Evolutionary conservation across 352 stramenopile species (phyloP).

Genomic region (Phytophthora litchii): DNA sequence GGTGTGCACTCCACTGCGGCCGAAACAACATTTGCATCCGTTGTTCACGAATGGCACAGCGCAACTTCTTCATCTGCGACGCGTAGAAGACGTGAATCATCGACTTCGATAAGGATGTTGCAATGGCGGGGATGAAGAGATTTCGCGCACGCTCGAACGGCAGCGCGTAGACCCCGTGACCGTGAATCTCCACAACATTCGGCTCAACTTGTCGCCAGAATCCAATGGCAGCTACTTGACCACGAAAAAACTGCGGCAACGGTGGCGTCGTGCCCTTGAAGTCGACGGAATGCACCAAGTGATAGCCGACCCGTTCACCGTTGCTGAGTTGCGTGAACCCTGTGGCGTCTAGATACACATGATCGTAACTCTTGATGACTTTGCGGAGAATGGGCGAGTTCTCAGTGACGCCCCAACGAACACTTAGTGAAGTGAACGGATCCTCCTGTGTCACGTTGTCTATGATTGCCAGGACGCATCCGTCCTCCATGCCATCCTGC

Average conservation of each 20-base stretch:
- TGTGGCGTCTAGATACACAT: slow-evolving; percentile 40
- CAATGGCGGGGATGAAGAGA: slow-evolving; percentile 30
- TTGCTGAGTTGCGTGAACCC: slow-evolving; percentile 29
- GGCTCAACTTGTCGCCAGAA: slow-evolving; percentile 31
- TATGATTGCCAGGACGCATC: slow-evolving; percentile 35
- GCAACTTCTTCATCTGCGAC: slow-evolving; percentile 29
- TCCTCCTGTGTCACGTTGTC: slow-evolving; percentile 26
- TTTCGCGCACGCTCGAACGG: slow-evolving; percentile 25
- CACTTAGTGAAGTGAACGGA: slow-evolving; percentile 26
- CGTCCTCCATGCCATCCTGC: slow-evolving; percentile 32
- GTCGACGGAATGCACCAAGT: slow-evolving; percentile 40
- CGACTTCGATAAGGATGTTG: slow-evolving; percentile 30
- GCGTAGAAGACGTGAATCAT: slow-evolving; percentile 36
- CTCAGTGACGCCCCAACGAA: slow-evolving; percentile 31
- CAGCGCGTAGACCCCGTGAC: slow-evolving; percentile 23
- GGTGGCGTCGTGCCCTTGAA: slow-evolving; percentile 16
- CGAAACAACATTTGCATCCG: slow-evolving; percentile 27
- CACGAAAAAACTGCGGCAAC: slow-evolving; percentile 25
- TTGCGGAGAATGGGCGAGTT: slow-evolving; percentile 35
- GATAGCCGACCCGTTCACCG: slow-evolving; percentile 35
- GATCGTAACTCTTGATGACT: slow-evolving; percentile 39
- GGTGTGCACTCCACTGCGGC: slow-evolving; percentile 22
- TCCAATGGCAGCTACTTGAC: slow-evolving; percentile 29
- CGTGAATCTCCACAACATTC: slow-evolving; percentile 32
- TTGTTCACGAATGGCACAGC: slow-evolving; percentile 24